These are phyloP conservation scores for Phaeolepiota aurea DNA, from an alignment of 768 basidiomycete genomes.

Conservation along the genomic window DNA sequence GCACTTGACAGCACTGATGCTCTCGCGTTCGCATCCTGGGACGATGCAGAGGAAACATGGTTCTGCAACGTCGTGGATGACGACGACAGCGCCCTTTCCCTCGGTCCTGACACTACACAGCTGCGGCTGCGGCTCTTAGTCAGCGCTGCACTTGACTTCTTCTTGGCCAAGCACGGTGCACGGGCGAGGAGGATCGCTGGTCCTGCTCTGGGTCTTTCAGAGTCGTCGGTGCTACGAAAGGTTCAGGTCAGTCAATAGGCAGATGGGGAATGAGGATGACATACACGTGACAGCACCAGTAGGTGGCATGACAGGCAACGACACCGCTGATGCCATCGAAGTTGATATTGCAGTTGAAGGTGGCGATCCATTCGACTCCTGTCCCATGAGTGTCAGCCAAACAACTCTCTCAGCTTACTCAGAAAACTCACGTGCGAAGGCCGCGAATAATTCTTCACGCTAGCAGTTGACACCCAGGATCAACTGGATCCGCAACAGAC, in stretches of 20 bases:
- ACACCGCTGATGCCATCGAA: not conserved
- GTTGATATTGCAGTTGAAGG: not conserved
- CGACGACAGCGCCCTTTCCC: not conserved
- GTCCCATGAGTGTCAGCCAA: too few species aligned
- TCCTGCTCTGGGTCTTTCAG: not conserved
- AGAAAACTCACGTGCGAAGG: not conserved
- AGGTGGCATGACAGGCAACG: too few species aligned
- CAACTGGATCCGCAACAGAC: slow-evolving; percentile 22
- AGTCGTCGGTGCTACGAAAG: not conserved
- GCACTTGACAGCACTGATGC: not conserved
- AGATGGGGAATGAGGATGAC: not conserved
- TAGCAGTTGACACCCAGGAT: slow-evolving; percentile 10
- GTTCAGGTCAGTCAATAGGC: not conserved
- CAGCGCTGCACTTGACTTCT: slow-evolving; percentile 4
- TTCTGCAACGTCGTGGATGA: not conserved
- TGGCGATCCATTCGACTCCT: not conserved
- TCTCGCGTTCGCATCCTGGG: too few species aligned
- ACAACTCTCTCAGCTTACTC: too few species aligned
- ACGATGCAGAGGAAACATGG: not conserved
- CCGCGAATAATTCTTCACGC: not conserved
- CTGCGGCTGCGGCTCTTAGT: not conserved
- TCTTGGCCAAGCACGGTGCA: slow-evolving; percentile 17
- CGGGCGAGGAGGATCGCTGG: slow-evolving; percentile 7
- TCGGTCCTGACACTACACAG: too few species aligned
- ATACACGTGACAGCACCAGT: too few species aligned